Base-by-base conservation (phyloP, 306 rosid genomes). In the Vigna reflexopilosa region DNA sequence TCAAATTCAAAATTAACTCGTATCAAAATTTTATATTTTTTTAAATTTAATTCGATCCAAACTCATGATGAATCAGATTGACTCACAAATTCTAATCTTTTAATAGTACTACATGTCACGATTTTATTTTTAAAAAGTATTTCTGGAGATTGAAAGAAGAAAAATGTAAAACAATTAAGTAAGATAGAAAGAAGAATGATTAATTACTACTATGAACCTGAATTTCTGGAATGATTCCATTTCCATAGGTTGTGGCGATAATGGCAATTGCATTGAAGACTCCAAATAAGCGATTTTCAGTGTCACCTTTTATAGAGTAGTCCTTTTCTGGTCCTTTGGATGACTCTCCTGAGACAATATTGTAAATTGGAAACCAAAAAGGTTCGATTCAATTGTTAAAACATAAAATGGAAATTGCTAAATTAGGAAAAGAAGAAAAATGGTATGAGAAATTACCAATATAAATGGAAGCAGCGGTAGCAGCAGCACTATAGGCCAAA, bases 181-280 rank as follows among this genome's bases (percentile, higher is more conserved):
- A 24, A 1, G 2, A 24, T 26, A 26, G 24, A 22, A 22, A 24
- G 0, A 24, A 26, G 28, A 26, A 26, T 26, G 12, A 22, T 8
- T 28, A 64, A 4, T 30, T 42, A 19, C 16, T 22, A 1, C 24
- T 61, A 8, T 11, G 30, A 12, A 91, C 98, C 92, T 91, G 97
- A 81, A 90, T 94, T 82, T 94, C 97, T 38, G 96, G 98, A 38
- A 92, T 86, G n/a, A 92, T 92, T 58, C 96, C 97, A 42, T 90
- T 94, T 63, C 98, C 97, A 28, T 81, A 92, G 5, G 88, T 76
- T 0, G 97, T 93, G 56, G 98, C 96, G 38, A 92, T 87, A 77
- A 94, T 91, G 61, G 93, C 91, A 57, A 88, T 75, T 15, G 97
- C 93, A 65, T 91, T 94, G 77, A 90, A 90, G 30, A 93, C 49